Evolutionary conservation across 2,329 filamentous ascomycete genomes (phyloP).

Genomic region (Calonectria crousiana): DNA sequence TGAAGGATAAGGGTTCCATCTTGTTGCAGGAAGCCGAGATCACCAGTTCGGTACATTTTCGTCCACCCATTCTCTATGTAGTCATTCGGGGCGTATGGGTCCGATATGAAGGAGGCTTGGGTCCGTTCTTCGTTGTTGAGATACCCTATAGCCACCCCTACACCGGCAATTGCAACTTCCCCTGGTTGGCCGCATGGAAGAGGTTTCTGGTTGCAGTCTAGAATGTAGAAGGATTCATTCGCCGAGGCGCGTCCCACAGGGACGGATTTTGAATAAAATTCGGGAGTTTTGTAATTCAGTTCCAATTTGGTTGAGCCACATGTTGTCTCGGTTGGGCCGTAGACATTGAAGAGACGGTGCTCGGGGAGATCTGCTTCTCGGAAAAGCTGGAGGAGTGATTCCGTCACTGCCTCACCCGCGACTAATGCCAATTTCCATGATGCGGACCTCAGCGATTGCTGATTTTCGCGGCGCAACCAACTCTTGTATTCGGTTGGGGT

Average conservation of each 20-base stretch:
- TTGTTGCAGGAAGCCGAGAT: conserved; percentile 32
- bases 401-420: not conserved
- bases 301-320: not conserved
- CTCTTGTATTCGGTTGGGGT: conserved; percentile 26
- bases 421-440: conserved; percentile 3
- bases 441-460: not conserved
- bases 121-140: conserved; percentile 11
- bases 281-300: not conserved
- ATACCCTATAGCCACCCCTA: not conserved
- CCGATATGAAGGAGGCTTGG: conserved; percentile 9
- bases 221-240: not conserved
- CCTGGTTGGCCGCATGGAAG: not conserved
- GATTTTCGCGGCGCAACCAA: conserved; percentile 17
- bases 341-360: not conserved
- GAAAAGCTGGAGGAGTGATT: not conserved
- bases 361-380: not conserved
- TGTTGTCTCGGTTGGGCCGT: conserved; percentile 6
- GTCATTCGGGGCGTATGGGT: conserved; percentile 1
- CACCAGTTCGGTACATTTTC: conserved; percentile 33
- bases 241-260: not conserved
- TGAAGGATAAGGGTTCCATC: conserved; percentile 51
- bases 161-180: not conserved
- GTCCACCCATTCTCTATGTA: not conserved
- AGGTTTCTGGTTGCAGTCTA: not conserved
- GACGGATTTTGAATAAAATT: not conserved